Evolutionary conservation across 1,139 yeast genomes (phyloP), one percentile per base, ranked within the genome.

Genomic region (Yamadazyma diospyri): DNA sequence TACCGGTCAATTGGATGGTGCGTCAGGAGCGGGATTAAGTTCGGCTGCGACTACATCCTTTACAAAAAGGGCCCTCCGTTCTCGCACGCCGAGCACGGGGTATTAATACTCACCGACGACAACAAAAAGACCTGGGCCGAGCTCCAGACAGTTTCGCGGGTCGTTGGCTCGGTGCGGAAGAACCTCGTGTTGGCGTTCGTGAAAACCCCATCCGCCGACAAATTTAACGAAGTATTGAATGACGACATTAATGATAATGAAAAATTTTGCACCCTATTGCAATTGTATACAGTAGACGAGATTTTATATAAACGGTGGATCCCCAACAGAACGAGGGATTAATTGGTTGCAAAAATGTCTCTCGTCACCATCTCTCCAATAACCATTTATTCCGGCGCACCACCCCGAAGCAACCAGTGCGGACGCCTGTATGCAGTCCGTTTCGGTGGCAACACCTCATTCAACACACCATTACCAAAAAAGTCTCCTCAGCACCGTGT

Each of bases 1-100:
- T 89, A 79, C 57, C 69, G 95, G 34, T 78, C 96, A 0, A 69
- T 78, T 21, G 97, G 97, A 0, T 92, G 97, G 97, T 89, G 97
- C 64, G 94, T 81, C 2, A 69, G 95, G 39, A 76, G 89, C 1
- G 98, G 97, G 0, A 76, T 89, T 37, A 92, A 92, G 53, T 92
- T 92, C 57, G 96, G 97, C 2, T 75, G 86, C 15, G 95, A 89
- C 46, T 81, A 68, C 56, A 61, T 92, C 13, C 63, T 92, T 6
- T 92, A 92, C 55, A 78, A 81, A 36, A 69, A 92, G 37, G 99
- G 99, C 0, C 98, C 98, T 7, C 97, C 97, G 1, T 88, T 89
- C 53, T 76, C 82, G 29, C 99, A 92, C 54, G 97, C 98, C 0
- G 96, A 88, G 48, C 86, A 77, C 54, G 86, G 94, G 4, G 53